Evolutionary conservation across 73 alveolate species (phyloP).

Genomic region (Stentor coeruleus): DNA sequence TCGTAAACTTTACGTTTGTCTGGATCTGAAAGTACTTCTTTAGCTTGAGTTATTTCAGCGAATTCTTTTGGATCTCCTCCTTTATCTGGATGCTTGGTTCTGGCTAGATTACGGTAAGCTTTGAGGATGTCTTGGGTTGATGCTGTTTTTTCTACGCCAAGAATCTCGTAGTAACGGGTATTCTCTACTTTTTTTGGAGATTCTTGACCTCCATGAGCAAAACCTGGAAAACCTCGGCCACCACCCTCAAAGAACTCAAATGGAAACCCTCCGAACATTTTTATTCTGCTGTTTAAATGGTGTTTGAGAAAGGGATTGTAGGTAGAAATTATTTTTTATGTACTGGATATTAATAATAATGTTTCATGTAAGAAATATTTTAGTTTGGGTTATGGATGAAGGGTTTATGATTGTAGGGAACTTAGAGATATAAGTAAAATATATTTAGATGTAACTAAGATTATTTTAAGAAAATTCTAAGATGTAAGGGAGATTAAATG

Average conservation of each 20-base stretch:
- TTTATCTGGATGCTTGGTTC: slow-evolving; percentile 96
- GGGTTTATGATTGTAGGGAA: too few species aligned
- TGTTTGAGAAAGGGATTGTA: too few species aligned
- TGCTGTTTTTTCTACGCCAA: slow-evolving; percentile 83
- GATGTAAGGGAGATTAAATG: too few species aligned
- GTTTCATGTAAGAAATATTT: too few species aligned
- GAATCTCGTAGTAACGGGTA: slow-evolving; percentile 71
- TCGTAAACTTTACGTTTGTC: slow-evolving; percentile 96
- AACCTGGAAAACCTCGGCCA: slow-evolving; percentile 55
- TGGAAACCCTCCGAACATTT: neutral
- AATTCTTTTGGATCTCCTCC: slow-evolving; percentile 98
- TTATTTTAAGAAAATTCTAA: too few species aligned
- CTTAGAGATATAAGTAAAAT: too few species aligned
- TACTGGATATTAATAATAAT: too few species aligned
- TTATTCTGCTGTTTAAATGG: neutral
- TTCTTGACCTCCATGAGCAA: slow-evolving; percentile 47
- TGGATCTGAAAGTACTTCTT: slow-evolving; percentile 87
- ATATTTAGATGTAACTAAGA: too few species aligned
- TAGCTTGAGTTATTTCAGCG: slow-evolving; percentile 88
- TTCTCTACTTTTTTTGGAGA: slow-evolving; percentile 83
- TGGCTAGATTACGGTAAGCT: slow-evolving; percentile 83
- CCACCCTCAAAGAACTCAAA: slow-evolving; percentile 32
- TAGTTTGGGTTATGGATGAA: too few species aligned
- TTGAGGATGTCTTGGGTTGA: slow-evolving; percentile 82
- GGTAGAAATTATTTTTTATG: too few species aligned